Evolutionary conservation across 495 filamentous ascomycete species (phyloP).

Genomic region (Tuber melanosporum): DNA sequence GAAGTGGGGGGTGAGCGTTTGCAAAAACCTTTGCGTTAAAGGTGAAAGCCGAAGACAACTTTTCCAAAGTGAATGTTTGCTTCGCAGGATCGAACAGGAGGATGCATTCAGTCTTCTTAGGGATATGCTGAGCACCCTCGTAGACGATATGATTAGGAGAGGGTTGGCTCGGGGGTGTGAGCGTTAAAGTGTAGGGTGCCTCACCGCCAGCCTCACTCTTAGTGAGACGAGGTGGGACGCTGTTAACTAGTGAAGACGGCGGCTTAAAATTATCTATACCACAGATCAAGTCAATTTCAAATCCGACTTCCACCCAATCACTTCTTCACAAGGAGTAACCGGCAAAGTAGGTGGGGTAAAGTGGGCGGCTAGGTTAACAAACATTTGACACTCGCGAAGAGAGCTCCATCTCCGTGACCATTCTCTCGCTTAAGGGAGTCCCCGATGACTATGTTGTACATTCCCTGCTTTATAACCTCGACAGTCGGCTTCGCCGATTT

Average conservation of each 20-base stretch:
- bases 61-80: constrained; percentile 39
- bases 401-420: not conserved
- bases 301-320: not conserved
- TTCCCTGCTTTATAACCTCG: constrained; percentile 30
- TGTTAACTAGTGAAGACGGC: constrained; percentile 15
- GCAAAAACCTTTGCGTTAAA: constrained; percentile 40
- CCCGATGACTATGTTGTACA: constrained; percentile 30
- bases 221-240: constrained; percentile 24
- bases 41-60: constrained; percentile 33
- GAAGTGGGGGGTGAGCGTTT: constrained; percentile 30
- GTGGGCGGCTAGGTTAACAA: constrained; percentile 3
- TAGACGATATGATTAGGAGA: constrained; percentile 18
- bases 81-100: constrained; percentile 38
- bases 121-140: constrained; percentile 26
- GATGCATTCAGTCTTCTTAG: constrained; percentile 36
- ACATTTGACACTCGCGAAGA: constrained; percentile 37
- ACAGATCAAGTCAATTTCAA: not conserved
- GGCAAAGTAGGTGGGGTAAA: not conserved
- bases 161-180: constrained; percentile 19
- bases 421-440: constrained; percentile 26
- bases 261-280: constrained; percentile 31
- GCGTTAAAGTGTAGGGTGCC: constrained; percentile 28
- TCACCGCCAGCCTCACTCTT: constrained; percentile 30
- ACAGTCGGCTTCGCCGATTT: constrained; percentile 28
- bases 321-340: not conserved